Evolutionary conservation across 2,329 filamentous ascomycete genomes (phyloP).

Genomic region (Trichoderma pleuroti): DNA sequence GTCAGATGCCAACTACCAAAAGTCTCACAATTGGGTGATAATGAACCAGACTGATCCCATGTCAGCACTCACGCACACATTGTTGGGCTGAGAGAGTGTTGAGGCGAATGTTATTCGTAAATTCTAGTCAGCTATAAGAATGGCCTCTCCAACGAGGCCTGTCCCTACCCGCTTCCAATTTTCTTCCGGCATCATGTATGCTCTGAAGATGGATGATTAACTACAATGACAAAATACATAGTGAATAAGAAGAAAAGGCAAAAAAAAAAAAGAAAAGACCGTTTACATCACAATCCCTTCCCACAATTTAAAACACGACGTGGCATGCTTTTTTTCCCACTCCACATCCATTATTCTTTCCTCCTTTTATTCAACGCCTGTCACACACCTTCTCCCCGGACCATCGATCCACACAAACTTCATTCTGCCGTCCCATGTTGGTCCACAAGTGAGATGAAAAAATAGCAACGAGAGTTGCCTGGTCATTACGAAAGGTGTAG

Average conservation of each 20-base stretch:
- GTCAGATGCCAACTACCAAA: background rate
- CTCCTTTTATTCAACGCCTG: background rate
- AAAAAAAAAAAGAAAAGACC: background rate
- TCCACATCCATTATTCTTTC: constrained; percentile 3
- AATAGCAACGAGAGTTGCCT: background rate
- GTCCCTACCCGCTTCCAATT: constrained; percentile 4
- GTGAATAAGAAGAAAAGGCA: background rate
- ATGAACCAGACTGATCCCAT: background rate
- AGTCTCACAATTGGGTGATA: background rate
- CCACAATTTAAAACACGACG: background rate
- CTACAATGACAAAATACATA: constrained; percentile 14
- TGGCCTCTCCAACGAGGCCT: background rate
- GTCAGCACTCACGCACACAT: too few relatives aligned
- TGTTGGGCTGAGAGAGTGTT: background rate
- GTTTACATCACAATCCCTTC: background rate
- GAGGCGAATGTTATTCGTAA: constrained; percentile 2
- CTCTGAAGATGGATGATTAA: background rate
- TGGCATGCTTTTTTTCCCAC: background rate
- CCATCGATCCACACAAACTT: background rate
- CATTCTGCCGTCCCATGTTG: background rate
- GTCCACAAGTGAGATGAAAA: background rate
- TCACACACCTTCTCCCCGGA: background rate
- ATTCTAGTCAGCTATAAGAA: constrained; percentile 3
- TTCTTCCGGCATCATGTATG: constrained; percentile 4
- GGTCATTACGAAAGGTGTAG: constrained; percentile 11